phyloP scores from a whole-genome alignment of 1,139 yeast species.

The Geotrichum europaeum region DNA sequence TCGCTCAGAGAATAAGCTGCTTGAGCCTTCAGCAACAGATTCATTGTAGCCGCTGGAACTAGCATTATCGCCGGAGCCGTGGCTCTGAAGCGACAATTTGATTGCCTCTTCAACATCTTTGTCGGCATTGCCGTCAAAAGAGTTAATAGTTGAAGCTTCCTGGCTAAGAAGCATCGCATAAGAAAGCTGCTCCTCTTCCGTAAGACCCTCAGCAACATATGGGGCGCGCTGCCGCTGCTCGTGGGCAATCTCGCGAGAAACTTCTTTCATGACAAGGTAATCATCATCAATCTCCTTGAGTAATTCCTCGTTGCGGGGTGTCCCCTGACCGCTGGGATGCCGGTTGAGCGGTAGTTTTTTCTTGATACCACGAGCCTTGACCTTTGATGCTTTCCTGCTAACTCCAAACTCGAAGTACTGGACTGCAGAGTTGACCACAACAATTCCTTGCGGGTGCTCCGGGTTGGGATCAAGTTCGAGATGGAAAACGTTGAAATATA shows the following conservation, averaged over 20 bases:
- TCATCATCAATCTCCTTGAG: conserved; percentile 33
- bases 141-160: conserved; percentile 13
- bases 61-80: not conserved
- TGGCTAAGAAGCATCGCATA: conserved; percentile 40
- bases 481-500: conserved; percentile 21
- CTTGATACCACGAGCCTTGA: conserved; percentile 21
- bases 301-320: conserved; percentile 32
- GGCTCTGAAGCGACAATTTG: conserved; percentile 21
- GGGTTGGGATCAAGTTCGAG: conserved; percentile 43
- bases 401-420: conserved; percentile 63
- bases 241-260: conserved; percentile 21
- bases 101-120: conserved; percentile 22
- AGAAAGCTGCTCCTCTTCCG: conserved; percentile 41
- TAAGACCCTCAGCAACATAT: conserved; percentile 35
- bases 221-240: conserved; percentile 24
- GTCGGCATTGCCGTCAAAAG: conserved; percentile 25
- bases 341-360: conserved; percentile 30
- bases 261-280: conserved; percentile 25
- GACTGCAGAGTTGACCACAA: conserved; percentile 50
- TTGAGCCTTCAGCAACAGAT: not conserved
- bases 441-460: conserved; percentile 46
- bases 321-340: not conserved
- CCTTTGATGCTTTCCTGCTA: conserved; percentile 16
- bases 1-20: not conserved
- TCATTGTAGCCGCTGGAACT: not conserved